Base-by-base conservation (phyloP, 2,329 filamentous ascomycete species). In the Xylariaceae sp. region DNA sequence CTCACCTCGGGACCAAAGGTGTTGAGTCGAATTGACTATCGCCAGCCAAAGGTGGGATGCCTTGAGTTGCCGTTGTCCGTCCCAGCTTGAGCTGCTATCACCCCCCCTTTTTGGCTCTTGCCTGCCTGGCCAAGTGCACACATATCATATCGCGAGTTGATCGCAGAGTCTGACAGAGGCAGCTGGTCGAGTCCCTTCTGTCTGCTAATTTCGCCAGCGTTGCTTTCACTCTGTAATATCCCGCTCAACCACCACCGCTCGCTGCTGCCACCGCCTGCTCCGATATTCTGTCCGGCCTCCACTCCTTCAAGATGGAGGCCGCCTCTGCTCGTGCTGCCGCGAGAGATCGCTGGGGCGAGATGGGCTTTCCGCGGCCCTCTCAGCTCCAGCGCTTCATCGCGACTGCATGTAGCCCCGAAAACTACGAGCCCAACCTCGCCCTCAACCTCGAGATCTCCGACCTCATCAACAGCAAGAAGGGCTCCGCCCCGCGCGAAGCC, bases 351-450 rank as follows among this genome's bases (percentile, higher is more conserved):
- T 97, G 94, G 80, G 84, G 85, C 72, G 86, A 86, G 68, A 86
- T 87, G 73, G 84, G 85, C 67, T 83, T 87, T 68, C 83, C 88
- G 55, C 83, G 87, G 48, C 83, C 87, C 57, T 92, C 91, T 50
- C 90, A 91, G 68, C 82, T 99, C 53, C 91, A 95, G 75, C 87
- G 94, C 71, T 96, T 91, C 71, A 95, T 99, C 70, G 85, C 94
- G 68, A 91, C 91, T 73, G 92, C 94, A 58, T 97, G 94, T 76
- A 95, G 94, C 64, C 90, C 94, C 45, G 89, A 95, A 69, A 96
- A 97, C 75, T 96, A 90, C 76, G 94, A 99, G 75, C 92, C 94
- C 55, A 97, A 99, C 67, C 86, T 99, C 48, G 94, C 91, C 51
- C 77, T 99, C 57, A 95, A 94, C 67, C 88, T 99, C 67, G 94